Percentiles rank a stretch among this genome's conserved stretches.
Conservation (phyloP, 2,329 filamentous ascomycete species). For the Alternaria arbusti region DNA sequence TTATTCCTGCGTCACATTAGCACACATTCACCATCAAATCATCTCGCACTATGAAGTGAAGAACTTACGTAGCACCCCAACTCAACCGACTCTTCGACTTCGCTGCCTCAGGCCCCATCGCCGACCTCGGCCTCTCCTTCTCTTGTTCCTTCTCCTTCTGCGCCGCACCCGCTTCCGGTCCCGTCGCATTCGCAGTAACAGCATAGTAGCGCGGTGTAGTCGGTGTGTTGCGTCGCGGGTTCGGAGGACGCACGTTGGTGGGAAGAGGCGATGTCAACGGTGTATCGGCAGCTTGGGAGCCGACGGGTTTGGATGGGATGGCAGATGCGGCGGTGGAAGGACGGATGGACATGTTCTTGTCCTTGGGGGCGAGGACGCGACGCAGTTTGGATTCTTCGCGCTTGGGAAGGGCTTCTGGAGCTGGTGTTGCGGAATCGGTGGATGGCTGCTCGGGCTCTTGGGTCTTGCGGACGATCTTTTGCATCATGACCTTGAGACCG, state of each 20-base stretch:
- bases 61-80: slow-evolving; percentile 35
- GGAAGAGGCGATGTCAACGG: not conserved
- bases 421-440: not conserved
- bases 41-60: not conserved
- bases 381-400: not conserved
- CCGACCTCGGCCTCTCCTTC: slow-evolving; percentile 12
- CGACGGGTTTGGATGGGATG: not conserved
- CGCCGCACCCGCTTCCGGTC: not conserved
- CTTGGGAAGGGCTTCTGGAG: not conserved
- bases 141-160: not conserved
- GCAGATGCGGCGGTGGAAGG: slow-evolving; percentile 5
- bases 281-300: not conserved
- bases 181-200: slow-evolving; percentile 6
- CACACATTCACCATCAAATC: not conserved
- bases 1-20: slow-evolving; percentile 18
- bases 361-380: slow-evolving; percentile 6
- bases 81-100: slow-evolving; percentile 21
- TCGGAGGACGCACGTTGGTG: not conserved
- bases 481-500: slow-evolving; percentile 36
- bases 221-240: not conserved
- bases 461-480: slow-evolving; percentile 36
- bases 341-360: slow-evolving; percentile 2
- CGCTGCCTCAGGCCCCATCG: slow-evolving; percentile 2
- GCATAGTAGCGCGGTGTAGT: slow-evolving; percentile 26
- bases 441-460: slow-evolving; percentile 8